These are phyloP conservation scores for Phytophthora quininea DNA, from an alignment of 352 stramenopile genomes.

Conservation along the genomic window DNA sequence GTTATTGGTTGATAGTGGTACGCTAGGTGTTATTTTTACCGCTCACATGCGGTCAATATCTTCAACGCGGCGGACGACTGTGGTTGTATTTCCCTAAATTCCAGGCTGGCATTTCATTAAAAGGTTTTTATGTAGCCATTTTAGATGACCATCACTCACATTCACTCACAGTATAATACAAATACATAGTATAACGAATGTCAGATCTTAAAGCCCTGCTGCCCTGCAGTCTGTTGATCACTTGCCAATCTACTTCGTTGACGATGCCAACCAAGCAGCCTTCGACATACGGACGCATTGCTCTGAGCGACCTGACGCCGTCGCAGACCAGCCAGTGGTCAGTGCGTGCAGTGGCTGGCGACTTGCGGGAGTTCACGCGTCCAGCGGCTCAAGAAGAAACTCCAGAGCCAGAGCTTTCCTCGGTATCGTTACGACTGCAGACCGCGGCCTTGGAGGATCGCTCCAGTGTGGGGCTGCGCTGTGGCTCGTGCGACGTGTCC, in stretches of 20 bases:
- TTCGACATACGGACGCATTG: constrained; percentile 64
- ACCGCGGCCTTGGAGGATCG: constrained; percentile 40
- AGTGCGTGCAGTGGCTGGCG: constrained; percentile 65
- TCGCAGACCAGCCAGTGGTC: constrained; percentile 56
- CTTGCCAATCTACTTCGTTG: neutral
- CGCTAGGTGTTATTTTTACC: too few relatives aligned
- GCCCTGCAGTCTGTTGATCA: neutral
- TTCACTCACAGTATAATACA: too few relatives aligned
- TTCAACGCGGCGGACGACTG: too few relatives aligned
- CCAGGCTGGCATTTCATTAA: too few relatives aligned
- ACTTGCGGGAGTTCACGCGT: constrained; percentile 53
- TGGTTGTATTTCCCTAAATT: too few relatives aligned
- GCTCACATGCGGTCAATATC: too few relatives aligned
- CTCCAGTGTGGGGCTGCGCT: constrained; percentile 59
- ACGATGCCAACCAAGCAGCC: constrained; percentile 25
- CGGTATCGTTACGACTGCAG: constrained; percentile 39
- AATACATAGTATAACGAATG: too few relatives aligned
- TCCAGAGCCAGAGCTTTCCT: constrained; percentile 14
- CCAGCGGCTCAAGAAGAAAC: constrained; percentile 7
- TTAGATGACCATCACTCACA: constrained; percentile 26
- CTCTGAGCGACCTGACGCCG: constrained; percentile 60
- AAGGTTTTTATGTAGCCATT: too few relatives aligned
- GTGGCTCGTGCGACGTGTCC: constrained; percentile 71
- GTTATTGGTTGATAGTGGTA: too few relatives aligned
- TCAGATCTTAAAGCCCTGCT: too few relatives aligned